phyloP scores from a whole-genome alignment of 2,329 filamentous ascomycete genomes.

The Trichoderma sp. region DNA sequence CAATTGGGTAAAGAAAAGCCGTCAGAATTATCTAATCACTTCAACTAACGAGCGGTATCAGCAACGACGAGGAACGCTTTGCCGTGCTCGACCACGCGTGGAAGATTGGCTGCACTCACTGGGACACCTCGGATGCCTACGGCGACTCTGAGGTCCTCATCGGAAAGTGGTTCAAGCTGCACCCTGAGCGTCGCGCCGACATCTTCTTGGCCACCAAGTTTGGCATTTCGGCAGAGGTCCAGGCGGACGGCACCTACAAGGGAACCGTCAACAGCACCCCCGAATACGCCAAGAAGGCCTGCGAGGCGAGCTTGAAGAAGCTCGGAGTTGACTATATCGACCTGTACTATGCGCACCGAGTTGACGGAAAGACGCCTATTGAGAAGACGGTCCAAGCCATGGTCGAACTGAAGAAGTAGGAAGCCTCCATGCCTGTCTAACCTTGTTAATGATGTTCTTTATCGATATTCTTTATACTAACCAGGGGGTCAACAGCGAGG shows the following conservation, averaged over 20 bases:
- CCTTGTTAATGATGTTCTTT: neutral
- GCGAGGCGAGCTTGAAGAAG: conserved; percentile 41
- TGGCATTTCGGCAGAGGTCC: conserved; percentile 24
- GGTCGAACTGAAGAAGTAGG: conserved; percentile 44
- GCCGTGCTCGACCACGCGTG: conserved; percentile 52
- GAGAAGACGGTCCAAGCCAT: conserved; percentile 52
- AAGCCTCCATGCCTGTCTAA: neutral
- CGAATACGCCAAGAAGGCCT: conserved; percentile 23
- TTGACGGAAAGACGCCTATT: conserved; percentile 45
- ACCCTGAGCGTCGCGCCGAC: conserved; percentile 45
- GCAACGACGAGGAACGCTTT: conserved; percentile 44
- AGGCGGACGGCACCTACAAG: neutral
- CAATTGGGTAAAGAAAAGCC: conserved; percentile 27
- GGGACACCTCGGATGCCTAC: conserved; percentile 51
- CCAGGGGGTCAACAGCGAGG: conserved; percentile 34
- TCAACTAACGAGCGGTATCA: neutral
- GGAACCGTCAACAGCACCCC: neutral
- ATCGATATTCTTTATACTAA: neutral
- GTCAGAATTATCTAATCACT: neutral
- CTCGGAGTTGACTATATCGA: conserved; percentile 55
- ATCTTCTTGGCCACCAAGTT: conserved; percentile 50
- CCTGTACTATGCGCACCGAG: conserved; percentile 53
- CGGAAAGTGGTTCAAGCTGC: conserved; percentile 47
- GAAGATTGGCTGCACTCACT: conserved; percentile 50
- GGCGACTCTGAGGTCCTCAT: conserved; percentile 48